phyloP scores from a whole-genome alignment of 2,329 filamentous ascomycete genomes.

The Monosporascus cannonballus region DNA sequence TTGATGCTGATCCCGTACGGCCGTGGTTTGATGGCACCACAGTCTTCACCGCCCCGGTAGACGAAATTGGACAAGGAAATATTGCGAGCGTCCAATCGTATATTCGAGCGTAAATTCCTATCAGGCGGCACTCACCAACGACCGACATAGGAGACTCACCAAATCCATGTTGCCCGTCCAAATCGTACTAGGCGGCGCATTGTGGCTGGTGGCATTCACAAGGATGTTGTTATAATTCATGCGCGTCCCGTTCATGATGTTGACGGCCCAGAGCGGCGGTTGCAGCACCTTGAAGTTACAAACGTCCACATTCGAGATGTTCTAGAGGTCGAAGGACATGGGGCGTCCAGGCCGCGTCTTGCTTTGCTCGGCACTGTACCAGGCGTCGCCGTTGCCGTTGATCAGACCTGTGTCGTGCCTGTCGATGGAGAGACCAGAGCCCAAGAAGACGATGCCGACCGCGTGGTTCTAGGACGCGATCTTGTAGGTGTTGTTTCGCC shows the following conservation, averaged over 20 bases:
- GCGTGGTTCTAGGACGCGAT: slow-evolving; percentile 49
- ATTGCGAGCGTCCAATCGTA: slow-evolving; percentile 48
- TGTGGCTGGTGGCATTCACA: slow-evolving; percentile 41
- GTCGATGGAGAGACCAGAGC: slow-evolving; percentile 43
- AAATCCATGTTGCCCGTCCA: slow-evolving; percentile 54
- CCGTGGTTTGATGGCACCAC: slow-evolving; percentile 51
- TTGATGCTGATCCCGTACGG: slow-evolving; percentile 42
- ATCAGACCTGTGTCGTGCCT: slow-evolving; percentile 48
- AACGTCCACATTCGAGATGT: slow-evolving; percentile 47
- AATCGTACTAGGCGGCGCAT: slow-evolving; percentile 44
- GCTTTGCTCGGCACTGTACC: slow-evolving; percentile 44
- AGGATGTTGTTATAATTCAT: slow-evolving; percentile 45
- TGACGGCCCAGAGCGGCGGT: slow-evolving; percentile 46
- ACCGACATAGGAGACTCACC: slow-evolving; percentile 7
- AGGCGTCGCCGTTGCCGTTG: slow-evolving; percentile 45
- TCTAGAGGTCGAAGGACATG: slow-evolving; percentile 55
- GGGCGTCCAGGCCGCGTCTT: slow-evolving; percentile 43
- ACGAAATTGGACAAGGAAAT: slow-evolving; percentile 42
- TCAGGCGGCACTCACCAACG: background rate
- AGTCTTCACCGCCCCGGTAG: slow-evolving; percentile 53
- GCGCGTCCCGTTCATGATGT: slow-evolving; percentile 52
- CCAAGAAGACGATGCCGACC: slow-evolving; percentile 46
- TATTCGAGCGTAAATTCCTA: slow-evolving; percentile 15
- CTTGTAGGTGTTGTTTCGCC: slow-evolving; percentile 47
- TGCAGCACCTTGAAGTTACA: slow-evolving; percentile 45